phyloP scores from a whole-genome alignment of 257 asterid species.

The Ocimum tenuiflorum region DNA sequence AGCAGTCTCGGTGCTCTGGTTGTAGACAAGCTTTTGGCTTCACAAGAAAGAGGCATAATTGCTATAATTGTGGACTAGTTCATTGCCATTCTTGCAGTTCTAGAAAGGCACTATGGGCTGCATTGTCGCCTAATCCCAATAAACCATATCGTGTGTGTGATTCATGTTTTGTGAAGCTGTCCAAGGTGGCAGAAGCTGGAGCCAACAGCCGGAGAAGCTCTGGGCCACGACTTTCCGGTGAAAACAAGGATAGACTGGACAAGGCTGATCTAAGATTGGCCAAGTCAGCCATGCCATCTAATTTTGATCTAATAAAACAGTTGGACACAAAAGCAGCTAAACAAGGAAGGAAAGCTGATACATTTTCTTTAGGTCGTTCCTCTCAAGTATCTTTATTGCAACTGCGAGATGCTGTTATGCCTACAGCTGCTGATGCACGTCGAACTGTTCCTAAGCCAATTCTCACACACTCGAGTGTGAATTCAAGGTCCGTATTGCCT shows the following conservation, averaged over 20 bases:
- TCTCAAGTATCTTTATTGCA: conserved; percentile 65
- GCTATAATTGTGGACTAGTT: conserved; percentile 89
- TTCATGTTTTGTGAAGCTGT: conserved; percentile 68
- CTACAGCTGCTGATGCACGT: conserved; percentile 43
- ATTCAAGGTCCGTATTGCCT: conserved; percentile 86
- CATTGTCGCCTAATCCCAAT: conserved; percentile 82
- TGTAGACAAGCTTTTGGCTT: conserved; percentile 92
- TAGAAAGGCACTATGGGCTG: conserved; percentile 69
- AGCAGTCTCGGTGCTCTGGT: conserved; percentile 88
- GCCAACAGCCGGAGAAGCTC: conserved; percentile 53
- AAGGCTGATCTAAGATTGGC: conserved; percentile 68
- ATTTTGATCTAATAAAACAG: conserved; percentile 74
- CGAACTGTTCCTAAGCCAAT: conserved; percentile 59
- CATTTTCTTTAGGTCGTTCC: conserved; percentile 66
- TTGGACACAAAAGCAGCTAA: conserved; percentile 77
- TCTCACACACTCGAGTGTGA: conserved; percentile 49
- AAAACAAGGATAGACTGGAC: conserved; percentile 75
- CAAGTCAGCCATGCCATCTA: conserved; percentile 51
- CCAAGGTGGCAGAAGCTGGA: conserved; percentile 69
- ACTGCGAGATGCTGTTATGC: conserved; percentile 56
- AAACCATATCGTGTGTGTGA: conserved; percentile 92
- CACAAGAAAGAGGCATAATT: conserved; percentile 85
- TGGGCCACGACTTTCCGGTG: conserved; percentile 73
- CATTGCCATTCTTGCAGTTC: conserved; percentile 94
- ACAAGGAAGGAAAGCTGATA: conserved; percentile 74